Evolutionary conservation across 2,329 filamentous ascomycete species (phyloP), one percentile per base, ranked within the genome.

Genomic region (Colletotrichum salicis): DNA sequence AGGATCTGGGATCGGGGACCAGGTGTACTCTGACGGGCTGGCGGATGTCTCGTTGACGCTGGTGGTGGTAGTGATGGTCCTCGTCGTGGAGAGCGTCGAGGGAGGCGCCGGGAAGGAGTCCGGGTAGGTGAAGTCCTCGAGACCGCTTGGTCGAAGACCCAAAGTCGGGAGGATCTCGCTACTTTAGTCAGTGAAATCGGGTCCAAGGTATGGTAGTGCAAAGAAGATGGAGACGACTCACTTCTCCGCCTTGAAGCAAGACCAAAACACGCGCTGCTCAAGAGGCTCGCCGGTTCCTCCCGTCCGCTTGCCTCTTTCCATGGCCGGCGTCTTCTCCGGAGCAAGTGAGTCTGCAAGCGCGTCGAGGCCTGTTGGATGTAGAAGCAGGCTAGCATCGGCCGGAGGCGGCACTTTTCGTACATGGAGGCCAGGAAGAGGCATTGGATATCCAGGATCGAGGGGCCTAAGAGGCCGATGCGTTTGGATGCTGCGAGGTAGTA

Each of bases 401-500:
- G 71, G 3, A 77, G 54, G 10, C 68, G 67, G 41, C 71, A 74
- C 48, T 76, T 77, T 52, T 77, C 76, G 31, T 72, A 76, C 22
- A 77, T 71, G 11, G 66, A 67, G 15, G 77, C 75, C 0, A 76
- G 70, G 15, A 75, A 77, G 4, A 78, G 70, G 37, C 76, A 78
- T 37, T 78, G 77, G 1, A 78, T 78, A 52, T 78, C 77, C 29
- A 70, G 35, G 3, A 78, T 64, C 6, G 67, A 70, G n/a, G 70
- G 64, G 0, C 77, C 76, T 1, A 78, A 65, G 12, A 73, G 31
- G 0, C 77, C 77, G 31, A 78, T 62, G 3, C 77, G 72, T 35
- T 72, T 76, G 15, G 75, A 71, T 3, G 76, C 76, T 15, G 74
- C 77, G 10, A 73, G 52, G 35, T 75, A 78, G 71, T 77, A 77